Conservation (phyloP, 768 basidiomycete genomes). For the Pleurotus platypus region DNA sequence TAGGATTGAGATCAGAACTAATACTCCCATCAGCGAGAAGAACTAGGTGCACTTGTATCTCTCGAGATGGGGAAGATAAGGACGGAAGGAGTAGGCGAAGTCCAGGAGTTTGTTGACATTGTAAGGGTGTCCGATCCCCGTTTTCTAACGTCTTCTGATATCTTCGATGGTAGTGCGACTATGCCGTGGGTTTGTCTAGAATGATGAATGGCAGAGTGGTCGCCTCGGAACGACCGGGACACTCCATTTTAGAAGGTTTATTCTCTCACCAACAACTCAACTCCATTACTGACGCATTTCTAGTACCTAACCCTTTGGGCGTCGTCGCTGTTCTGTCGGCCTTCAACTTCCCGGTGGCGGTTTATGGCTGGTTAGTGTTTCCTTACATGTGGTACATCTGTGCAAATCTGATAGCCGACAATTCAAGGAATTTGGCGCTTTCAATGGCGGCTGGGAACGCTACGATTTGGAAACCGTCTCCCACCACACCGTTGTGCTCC, state of each 20-base stretch:
- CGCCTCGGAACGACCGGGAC: slow-evolving; percentile 86
- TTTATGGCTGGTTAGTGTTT: slow-evolving; percentile 74
- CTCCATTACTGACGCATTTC: slow-evolving; percentile 18
- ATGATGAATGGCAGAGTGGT: slow-evolving; percentile 93
- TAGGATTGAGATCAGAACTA: background rate
- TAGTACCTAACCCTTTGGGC: slow-evolving; percentile 88
- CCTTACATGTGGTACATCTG: background rate
- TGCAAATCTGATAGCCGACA: slow-evolving; percentile 11
- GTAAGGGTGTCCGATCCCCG: slow-evolving; percentile 41
- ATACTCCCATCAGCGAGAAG: slow-evolving; percentile 54
- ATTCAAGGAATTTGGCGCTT: slow-evolving; percentile 79
- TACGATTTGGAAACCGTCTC: slow-evolving; percentile 94
- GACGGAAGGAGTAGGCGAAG: slow-evolving; percentile 89
- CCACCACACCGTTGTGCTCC: slow-evolving; percentile 83
- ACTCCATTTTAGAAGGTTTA: slow-evolving; percentile 84
- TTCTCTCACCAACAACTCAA: slow-evolving; percentile 11
- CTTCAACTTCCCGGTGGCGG: slow-evolving; percentile 95
- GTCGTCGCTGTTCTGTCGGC: slow-evolving; percentile 77
- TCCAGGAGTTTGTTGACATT: slow-evolving; percentile 93
- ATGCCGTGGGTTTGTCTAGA: slow-evolving; percentile 87
- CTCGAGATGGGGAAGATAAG: slow-evolving; percentile 91
- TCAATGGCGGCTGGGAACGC: slow-evolving; percentile 90
- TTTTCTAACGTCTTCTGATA: slow-evolving; percentile 9
- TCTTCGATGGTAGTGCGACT: slow-evolving; percentile 67
- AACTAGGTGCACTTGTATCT: slow-evolving; percentile 78